Percentiles rank a stretch among this genome's conserved stretches.
These are phyloP conservation scores for Quercus suber DNA, from an alignment of 306 rosid genomes.

Conservation along the genomic window DNA sequence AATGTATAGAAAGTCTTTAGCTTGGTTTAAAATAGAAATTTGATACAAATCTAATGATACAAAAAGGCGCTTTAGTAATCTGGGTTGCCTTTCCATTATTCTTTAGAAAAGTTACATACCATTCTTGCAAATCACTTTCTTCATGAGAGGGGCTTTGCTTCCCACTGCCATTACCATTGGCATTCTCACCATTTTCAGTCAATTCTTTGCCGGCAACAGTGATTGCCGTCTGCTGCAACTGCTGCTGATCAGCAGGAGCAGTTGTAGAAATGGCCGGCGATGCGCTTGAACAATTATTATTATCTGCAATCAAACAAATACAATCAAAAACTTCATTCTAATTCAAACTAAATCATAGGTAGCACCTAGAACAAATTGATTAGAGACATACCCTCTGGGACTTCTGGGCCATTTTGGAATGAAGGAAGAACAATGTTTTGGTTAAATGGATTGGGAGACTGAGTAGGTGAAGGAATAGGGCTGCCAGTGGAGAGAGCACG, in stretches of 20 bases:
- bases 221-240: slow-evolving; percentile 13
- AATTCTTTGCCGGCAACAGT: slow-evolving; percentile 38
- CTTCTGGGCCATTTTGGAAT: slow-evolving; percentile 48
- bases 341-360: background rate
- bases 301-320: slow-evolving; percentile 42
- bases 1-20: slow-evolving; percentile 25
- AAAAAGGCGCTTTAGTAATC: slow-evolving; percentile 25
- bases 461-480: slow-evolving; percentile 72
- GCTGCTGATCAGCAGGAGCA: slow-evolving; percentile 34
- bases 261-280: slow-evolving; percentile 27
- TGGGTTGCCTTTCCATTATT: slow-evolving; percentile 19
- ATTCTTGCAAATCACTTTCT: slow-evolving; percentile 59
- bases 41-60: slow-evolving; percentile 1
- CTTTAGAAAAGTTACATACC: slow-evolving; percentile 42
- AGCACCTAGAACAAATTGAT: background rate
- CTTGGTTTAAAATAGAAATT: slow-evolving; percentile 32
- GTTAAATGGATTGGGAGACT: slow-evolving; percentile 54
- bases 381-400: slow-evolving; percentile 39
- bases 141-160: slow-evolving; percentile 52
- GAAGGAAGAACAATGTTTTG: slow-evolving; percentile 49
- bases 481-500: slow-evolving; percentile 65
- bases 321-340: slow-evolving; percentile 19
- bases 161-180: slow-evolving; percentile 33
- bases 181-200: slow-evolving; percentile 31
- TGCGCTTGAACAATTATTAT: slow-evolving; percentile 28